These are phyloP conservation scores for Mucuna pruriens DNA, from an alignment of 306 rosid species.

Conservation along the genomic window DNA sequence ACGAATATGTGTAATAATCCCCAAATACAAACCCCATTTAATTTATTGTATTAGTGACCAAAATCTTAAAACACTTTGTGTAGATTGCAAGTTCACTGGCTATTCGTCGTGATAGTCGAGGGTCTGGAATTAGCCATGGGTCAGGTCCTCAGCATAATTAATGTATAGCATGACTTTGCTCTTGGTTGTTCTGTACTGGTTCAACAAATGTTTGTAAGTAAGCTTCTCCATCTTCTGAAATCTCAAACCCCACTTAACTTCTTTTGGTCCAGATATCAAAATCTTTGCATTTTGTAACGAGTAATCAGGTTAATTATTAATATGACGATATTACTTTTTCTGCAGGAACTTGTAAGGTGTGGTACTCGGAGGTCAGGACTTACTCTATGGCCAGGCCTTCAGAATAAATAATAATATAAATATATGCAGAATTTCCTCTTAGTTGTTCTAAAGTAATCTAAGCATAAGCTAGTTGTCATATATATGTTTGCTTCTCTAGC, in stretches of 20 bases:
- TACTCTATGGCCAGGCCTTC: not conserved
- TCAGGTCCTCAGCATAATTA: slow-evolving; percentile 23
- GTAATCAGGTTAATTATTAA: not conserved
- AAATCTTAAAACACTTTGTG: not conserved
- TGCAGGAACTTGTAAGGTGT: slow-evolving; percentile 7
- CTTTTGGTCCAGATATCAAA: not conserved
- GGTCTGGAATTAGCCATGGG: slow-evolving; percentile 4
- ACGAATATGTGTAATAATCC: not conserved
- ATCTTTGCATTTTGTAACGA: not conserved
- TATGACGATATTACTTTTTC: not conserved
- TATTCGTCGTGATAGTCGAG: slow-evolving; percentile 3
- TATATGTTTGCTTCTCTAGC: not conserved
- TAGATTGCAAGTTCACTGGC: not conserved
- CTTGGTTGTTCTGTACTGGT: not conserved
- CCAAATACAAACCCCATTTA: not conserved
- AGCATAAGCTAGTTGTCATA: not conserved
- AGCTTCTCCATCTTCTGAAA: not conserved
- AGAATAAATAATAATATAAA: not conserved
- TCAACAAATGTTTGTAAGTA: slow-evolving; percentile 26
- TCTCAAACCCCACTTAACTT: not conserved
- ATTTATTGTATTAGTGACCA: not conserved
- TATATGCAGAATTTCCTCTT: not conserved
- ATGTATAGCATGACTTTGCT: not conserved
- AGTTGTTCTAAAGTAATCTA: not conserved
- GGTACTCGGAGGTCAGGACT: slow-evolving; percentile 8